A percentile compares a stretch with the other conserved stretches of the same genome.
phyloP scores from a whole-genome alignment of 805 yeast genomes.

The Starmerella powellii region DNA sequence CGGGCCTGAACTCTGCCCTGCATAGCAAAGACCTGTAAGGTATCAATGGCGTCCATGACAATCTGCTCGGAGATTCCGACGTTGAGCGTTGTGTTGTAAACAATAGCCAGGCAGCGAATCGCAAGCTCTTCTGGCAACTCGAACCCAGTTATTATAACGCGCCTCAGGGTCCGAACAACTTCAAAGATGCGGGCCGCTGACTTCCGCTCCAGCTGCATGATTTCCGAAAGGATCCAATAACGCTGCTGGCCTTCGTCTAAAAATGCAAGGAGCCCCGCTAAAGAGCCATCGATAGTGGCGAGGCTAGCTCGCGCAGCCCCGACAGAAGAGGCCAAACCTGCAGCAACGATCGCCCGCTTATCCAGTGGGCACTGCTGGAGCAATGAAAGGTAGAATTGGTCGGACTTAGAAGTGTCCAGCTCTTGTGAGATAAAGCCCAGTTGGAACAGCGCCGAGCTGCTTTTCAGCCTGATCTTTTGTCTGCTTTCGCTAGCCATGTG shows the following conservation, averaged over 20 bases:
- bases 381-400: slow-evolving; percentile 3
- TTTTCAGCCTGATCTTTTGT: slow-evolving; percentile 38
- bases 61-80: slow-evolving; percentile 32
- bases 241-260: neutral
- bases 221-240: slow-evolving; percentile 4
- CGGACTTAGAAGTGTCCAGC: neutral
- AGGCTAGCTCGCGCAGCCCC: slow-evolving; percentile 8
- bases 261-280: slow-evolving; percentile 2
- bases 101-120: slow-evolving; percentile 33
- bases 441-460: slow-evolving; percentile 33
- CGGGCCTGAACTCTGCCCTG: slow-evolving; percentile 5
- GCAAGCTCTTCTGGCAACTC: slow-evolving; percentile 13
- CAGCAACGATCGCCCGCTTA: slow-evolving; percentile 1
- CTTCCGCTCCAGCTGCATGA: slow-evolving; percentile 7
- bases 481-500: slow-evolving; percentile 55
- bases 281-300: slow-evolving; percentile 7
- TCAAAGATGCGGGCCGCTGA: neutral
- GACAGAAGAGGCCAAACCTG: slow-evolving; percentile 18
- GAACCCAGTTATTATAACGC: slow-evolving; percentile 4
- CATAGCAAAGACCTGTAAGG: slow-evolving; percentile 5
- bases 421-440: slow-evolving; percentile 11
- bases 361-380: slow-evolving; percentile 1
- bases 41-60: slow-evolving; percentile 13
- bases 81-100: slow-evolving; percentile 47
- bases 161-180: slow-evolving; percentile 7